Evolutionary conservation across 1,284 basidiomycete species (phyloP).

Genomic region (Sporisorium sorghi): DNA sequence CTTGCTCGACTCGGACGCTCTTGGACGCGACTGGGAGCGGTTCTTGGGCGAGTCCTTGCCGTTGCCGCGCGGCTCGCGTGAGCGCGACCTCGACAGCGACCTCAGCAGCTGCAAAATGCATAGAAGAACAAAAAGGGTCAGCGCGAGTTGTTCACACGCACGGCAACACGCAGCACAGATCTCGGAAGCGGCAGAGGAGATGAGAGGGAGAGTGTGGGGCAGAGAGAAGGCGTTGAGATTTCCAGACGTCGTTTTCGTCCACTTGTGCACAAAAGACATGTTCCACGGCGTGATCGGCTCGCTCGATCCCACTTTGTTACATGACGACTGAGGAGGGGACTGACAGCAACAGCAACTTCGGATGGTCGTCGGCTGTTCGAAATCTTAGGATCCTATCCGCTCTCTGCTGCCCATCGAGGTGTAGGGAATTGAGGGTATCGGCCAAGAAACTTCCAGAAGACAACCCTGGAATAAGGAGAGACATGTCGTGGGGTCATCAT

Average conservation of each 20-base stretch:
- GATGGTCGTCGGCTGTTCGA: not conserved
- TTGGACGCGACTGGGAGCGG: slow-evolving; percentile 35
- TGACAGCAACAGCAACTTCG: too few species aligned
- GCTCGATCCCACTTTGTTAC: slow-evolving; percentile 7
- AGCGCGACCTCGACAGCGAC: slow-evolving; percentile 63
- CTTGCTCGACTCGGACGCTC: slow-evolving; percentile 48
- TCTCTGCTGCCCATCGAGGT: not conserved
- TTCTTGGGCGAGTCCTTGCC: slow-evolving; percentile 49
- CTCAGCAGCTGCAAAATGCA: slow-evolving; percentile 41
- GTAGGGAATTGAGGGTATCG: slow-evolving; percentile 6
- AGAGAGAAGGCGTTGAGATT: slow-evolving; percentile 12
- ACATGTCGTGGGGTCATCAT: not conserved
- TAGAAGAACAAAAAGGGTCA: not conserved
- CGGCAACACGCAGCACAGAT: slow-evolving; percentile 1
- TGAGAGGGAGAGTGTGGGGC: not conserved
- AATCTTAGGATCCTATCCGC: too few species aligned
- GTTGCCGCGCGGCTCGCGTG: slow-evolving; percentile 56
- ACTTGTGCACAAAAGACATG: slow-evolving; percentile 1
- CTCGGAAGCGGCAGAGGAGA: not conserved
- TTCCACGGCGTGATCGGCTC: not conserved
- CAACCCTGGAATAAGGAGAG: not conserved
- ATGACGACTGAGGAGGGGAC: slow-evolving; percentile 3
- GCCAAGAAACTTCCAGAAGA: not conserved
- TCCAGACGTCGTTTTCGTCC: slow-evolving; percentile 3
- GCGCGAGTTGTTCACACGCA: not conserved